A percentile compares a stretch with the other conserved stretches of the same genome.
phyloP scores from a whole-genome alignment of 179 eudicot genomes.

The Camellia oleifera region DNA sequence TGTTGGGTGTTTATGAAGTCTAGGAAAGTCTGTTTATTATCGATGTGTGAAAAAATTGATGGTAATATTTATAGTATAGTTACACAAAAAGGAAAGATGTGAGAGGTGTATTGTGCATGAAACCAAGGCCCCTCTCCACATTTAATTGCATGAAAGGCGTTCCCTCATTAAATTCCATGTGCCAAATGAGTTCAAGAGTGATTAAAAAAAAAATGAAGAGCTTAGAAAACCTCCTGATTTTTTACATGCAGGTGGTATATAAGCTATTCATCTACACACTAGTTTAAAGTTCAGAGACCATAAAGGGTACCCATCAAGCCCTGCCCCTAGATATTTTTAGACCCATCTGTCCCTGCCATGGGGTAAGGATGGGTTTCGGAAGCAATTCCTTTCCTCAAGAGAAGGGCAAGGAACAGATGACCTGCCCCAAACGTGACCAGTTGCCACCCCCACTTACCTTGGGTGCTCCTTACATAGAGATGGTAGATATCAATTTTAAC shows the following conservation, averaged over 20 bases:
- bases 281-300: not conserved
- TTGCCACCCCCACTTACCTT: not conserved
- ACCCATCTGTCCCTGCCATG: not conserved
- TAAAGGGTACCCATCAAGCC: not conserved
- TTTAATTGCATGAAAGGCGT: not conserved
- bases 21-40: not conserved
- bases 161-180: not conserved
- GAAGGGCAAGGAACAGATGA: not conserved
- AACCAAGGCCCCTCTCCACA: not conserved
- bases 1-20: not conserved
- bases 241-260: not conserved
- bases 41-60: not conserved
- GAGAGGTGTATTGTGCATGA: not conserved
- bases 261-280: not conserved
- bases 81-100: not conserved
- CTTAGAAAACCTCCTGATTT: not conserved
- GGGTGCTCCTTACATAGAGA: not conserved
- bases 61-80: not conserved
- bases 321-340: not conserved
- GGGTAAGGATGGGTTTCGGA: not conserved
- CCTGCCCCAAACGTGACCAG: not conserved
- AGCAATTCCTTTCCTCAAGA: not conserved
- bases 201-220: not conserved
- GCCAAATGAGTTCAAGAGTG: not conserved
- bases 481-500: not conserved